Conservation (phyloP, 345 rosid genomes). For the Moringa oleifera region DNA sequence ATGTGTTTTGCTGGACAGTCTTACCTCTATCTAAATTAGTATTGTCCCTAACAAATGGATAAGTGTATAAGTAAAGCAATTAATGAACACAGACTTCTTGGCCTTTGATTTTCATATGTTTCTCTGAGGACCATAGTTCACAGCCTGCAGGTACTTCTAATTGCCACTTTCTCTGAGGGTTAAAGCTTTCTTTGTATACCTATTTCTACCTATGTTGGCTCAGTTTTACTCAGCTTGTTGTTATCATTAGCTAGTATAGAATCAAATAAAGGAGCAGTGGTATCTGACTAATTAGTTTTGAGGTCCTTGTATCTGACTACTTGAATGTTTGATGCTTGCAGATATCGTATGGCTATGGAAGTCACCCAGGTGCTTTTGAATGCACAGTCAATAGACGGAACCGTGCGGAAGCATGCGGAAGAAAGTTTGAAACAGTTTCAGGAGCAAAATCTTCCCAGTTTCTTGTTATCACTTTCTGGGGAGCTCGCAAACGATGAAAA, state of each 20-base stretch:
- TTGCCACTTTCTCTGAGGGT: no score
- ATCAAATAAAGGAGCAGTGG: neutral
- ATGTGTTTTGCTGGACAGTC: neutral
- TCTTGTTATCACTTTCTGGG: slow-evolving; percentile 57
- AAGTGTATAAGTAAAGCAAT: no score
- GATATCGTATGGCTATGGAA: slow-evolving; percentile 35
- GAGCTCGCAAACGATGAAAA: slow-evolving; percentile 66
- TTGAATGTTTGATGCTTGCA: slow-evolving; percentile 14
- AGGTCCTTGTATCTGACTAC: neutral
- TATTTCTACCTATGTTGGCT: neutral
- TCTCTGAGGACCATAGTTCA: no score
- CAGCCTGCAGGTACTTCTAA: no score
- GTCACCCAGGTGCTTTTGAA: slow-evolving; percentile 67
- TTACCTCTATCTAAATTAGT: no score
- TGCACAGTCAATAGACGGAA: slow-evolving; percentile 70
- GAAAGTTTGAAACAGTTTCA: slow-evolving; percentile 65
- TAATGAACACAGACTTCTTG: no score
- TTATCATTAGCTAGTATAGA: neutral
- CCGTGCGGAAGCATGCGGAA: slow-evolving; percentile 64
- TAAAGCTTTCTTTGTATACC: neutral
- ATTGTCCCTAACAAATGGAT: no score
- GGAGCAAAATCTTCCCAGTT: slow-evolving; percentile 60
- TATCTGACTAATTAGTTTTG: neutral
- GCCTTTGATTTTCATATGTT: no score
- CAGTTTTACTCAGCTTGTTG: neutral